Evolutionary conservation across 148 eudicot genomes (phyloP).

Genomic region (Suaeda aralocaspica): DNA sequence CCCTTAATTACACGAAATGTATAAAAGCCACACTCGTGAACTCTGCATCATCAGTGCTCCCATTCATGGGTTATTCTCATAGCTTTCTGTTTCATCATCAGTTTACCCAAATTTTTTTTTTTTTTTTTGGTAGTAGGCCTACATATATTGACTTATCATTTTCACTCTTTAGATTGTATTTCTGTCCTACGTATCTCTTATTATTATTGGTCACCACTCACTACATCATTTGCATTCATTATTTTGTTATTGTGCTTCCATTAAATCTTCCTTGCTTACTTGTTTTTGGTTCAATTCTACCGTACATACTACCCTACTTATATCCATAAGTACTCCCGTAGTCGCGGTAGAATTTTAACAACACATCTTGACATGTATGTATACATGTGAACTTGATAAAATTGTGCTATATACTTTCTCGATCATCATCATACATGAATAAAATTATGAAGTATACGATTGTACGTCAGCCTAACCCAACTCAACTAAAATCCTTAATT

Average conservation of each 20-base stretch:
- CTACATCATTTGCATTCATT: neutral
- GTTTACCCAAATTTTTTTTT: slow-evolving; percentile 11
- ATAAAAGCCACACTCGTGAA: slow-evolving; percentile 20
- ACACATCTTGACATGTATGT: too few relatives aligned
- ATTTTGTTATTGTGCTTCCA: neutral
- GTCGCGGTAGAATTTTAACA: too few relatives aligned
- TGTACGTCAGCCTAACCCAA: too few relatives aligned
- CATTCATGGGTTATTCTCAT: slow-evolving; percentile 21
- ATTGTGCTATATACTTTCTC: too few relatives aligned
- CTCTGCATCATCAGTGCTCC: neutral
- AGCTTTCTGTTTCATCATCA: slow-evolving; percentile 4
- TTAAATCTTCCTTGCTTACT: too few relatives aligned
- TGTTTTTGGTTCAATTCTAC: too few relatives aligned
- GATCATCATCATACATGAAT: too few relatives aligned
- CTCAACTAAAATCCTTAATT: too few relatives aligned
- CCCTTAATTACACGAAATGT: neutral
- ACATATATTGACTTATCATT: slow-evolving; percentile 19
- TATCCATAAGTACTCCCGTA: too few relatives aligned
- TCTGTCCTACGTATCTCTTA: neutral
- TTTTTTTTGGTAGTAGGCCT: neutral
- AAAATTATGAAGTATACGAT: too few relatives aligned
- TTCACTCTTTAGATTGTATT: slow-evolving; percentile 14
- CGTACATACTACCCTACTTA: too few relatives aligned
- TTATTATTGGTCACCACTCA: neutral
- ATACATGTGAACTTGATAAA: too few relatives aligned